phyloP scores from a whole-genome alignment of 2,329 filamentous ascomycete genomes.

The Chaetomium globosum region DNA sequence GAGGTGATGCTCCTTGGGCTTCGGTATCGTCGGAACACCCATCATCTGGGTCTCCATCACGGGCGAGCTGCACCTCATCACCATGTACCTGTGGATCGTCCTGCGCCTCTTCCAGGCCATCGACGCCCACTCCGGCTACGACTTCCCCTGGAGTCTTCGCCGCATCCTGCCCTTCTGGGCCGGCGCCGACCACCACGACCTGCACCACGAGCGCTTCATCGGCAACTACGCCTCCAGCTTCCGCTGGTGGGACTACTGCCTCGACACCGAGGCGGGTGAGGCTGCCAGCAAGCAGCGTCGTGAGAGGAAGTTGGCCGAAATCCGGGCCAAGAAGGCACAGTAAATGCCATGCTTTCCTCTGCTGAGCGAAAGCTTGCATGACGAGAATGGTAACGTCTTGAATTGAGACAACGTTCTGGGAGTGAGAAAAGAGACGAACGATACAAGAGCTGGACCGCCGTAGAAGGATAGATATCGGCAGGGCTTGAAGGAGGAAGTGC shows the following conservation, averaged over 20 bases:
- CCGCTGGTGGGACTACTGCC: conserved; percentile 95
- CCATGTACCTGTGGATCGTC: conserved; percentile 97
- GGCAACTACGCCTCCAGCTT: conserved; percentile 98
- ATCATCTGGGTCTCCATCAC: conserved; percentile 83
- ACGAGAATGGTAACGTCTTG: not conserved
- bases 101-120: conserved; percentile 95
- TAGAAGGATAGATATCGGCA: conserved; percentile 3
- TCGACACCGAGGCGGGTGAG: conserved; percentile 90
- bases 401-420: not conserved
- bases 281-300: conserved; percentile 83
- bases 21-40: conserved; percentile 80
- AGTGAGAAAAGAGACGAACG: not conserved
- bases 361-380: not conserved
- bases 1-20: conserved; percentile 94
- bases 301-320: conserved; percentile 70
- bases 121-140: conserved; percentile 95
- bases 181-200: conserved; percentile 92
- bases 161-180: conserved; percentile 98
- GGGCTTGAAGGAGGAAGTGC: not conserved
- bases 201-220: conserved; percentile 97
- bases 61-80: conserved; percentile 87
- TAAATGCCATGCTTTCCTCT: conserved; percentile 44
- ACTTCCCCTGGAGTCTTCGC: conserved; percentile 96
- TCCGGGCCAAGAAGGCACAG: conserved; percentile 69
- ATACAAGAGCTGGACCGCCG: not conserved